Evolutionary conservation across 2,329 filamentous ascomycete species (phyloP), one percentile per base, ranked within the genome.

Genomic region (Stagonosporopsis chrysanthemi): DNA sequence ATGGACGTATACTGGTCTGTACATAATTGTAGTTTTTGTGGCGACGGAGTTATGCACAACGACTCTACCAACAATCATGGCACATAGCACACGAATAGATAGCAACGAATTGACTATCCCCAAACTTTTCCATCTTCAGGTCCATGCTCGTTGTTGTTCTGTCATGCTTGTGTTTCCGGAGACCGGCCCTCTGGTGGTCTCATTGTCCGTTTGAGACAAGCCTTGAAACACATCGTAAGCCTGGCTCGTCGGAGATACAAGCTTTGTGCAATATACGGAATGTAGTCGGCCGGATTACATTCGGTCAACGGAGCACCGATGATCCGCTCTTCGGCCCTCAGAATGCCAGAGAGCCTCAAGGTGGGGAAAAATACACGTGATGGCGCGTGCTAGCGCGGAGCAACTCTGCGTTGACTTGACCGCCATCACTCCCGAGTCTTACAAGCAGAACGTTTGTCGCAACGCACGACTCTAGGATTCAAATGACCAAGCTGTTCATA

Each of bases 1-100:
- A 44, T 52, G 48, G 31, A 52, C 19, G 19, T 52, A 52, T 57
- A 43, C 48, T 48, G 49, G 31, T 52, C 54, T 49, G 43, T 57
- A 57, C 48, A 52, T 57, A 57, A 57, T 57, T 17, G 40, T 52
- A 57, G 36, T 52, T 48, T 44, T 31, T 42, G 29, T n/a, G 15
- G 23, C 12, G 19, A n/a, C 12, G 17, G 26, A 8, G 17, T 28
- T 29, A 46, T 36, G 28, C 35, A 45, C 41, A 15, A 47, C 17
- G 14, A 43, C 47, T 9, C 8, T 26, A 24, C 6, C 14, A 22
- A 19, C 11, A 12, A 22, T 22, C 15, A 50, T 17, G 33, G 24
- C 52, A 45, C 19, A 31, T 11, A 23, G 11, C 22, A 15, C 22
- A 40, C 24, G 22, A 45, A 46, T 15, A 51, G 41, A 56, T 56